A percentile compares a stretch with the other conserved stretches of the same genome.
Conservation (phyloP, 2,329 filamentous ascomycete genomes). For the Diaporthe ampelina region DNA sequence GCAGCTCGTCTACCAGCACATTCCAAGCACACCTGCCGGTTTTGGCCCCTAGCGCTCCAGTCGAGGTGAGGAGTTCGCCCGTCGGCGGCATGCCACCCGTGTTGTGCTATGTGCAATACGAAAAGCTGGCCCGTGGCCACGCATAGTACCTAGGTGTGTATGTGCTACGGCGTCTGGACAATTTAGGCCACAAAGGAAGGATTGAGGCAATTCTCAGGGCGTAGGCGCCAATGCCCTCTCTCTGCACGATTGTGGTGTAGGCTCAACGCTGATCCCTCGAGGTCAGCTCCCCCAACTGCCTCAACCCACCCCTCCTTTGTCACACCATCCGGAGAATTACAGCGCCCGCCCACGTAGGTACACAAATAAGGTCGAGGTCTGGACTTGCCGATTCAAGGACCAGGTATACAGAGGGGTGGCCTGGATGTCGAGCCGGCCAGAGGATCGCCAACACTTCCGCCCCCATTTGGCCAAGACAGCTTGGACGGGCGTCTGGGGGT, state of each 20-base stretch:
- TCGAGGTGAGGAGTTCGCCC: slow-evolving; percentile 16
- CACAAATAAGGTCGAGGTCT: slow-evolving; percentile 39
- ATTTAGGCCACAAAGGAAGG: slow-evolving; percentile 15
- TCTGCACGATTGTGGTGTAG: slow-evolving; percentile 5
- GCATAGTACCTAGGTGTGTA: background rate
- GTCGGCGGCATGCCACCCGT: background rate
- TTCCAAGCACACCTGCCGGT: slow-evolving; percentile 35
- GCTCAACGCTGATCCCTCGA: slow-evolving; percentile 23
- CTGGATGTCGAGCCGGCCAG: slow-evolving; percentile 21
- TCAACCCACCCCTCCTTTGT: slow-evolving; percentile 20
- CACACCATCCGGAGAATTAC: slow-evolving; percentile 36
- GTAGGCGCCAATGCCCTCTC: background rate
- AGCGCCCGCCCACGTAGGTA: slow-evolving; percentile 33
- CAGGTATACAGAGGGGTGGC: slow-evolving; percentile 17
- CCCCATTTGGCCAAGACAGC: slow-evolving; percentile 34
- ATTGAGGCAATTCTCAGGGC: slow-evolving; percentile 10
- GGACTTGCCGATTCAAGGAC: slow-evolving; percentile 42
- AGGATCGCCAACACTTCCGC: slow-evolving; percentile 35
- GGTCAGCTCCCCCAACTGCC: slow-evolving; percentile 8
- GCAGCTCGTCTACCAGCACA: slow-evolving; percentile 15
- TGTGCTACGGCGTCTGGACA: slow-evolving; percentile 12
- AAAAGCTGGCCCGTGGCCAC: background rate
- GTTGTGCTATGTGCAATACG: background rate
- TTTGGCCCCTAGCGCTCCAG: slow-evolving; percentile 31
- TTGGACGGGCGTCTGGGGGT: slow-evolving; percentile 32